Evolutionary conservation across 2,329 filamentous ascomycete species (phyloP).

Genomic region (Fusarium mangiferae): DNA sequence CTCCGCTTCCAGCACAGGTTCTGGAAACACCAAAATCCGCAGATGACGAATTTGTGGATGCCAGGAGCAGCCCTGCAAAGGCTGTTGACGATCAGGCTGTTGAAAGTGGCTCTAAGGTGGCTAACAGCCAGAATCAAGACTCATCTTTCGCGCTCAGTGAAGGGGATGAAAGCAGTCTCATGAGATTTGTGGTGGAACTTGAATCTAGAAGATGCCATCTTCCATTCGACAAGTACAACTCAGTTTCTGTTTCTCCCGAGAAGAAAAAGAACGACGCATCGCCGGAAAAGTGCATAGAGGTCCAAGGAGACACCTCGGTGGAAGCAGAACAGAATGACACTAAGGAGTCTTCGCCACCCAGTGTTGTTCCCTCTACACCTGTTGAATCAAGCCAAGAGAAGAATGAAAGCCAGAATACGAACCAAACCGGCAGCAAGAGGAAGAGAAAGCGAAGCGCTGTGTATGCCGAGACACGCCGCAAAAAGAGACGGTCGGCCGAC

Average conservation of each 20-base stretch:
- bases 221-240: conserved; percentile 29
- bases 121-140: conserved; percentile 35
- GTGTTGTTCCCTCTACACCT: conserved; percentile 43
- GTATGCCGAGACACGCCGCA: conserved; percentile 40
- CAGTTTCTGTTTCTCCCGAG: conserved; percentile 28
- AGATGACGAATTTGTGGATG: conserved; percentile 62
- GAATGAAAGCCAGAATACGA: conserved; percentile 21
- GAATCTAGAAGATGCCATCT: conserved; percentile 54
- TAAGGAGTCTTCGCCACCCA: conserved; percentile 18
- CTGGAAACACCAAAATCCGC: conserved; percentile 56
- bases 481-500: conserved; percentile 45
- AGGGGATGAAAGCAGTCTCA: conserved; percentile 59
- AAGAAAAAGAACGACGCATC: conserved; percentile 12
- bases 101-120: background rate
- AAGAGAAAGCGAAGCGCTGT: conserved; percentile 46
- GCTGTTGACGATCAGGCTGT: conserved; percentile 17
- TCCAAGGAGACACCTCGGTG: conserved; percentile 34
- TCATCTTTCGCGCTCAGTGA: conserved; percentile 56
- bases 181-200: conserved; percentile 61
- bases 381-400: conserved; percentile 11
- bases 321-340: conserved; percentile 23
- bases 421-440: conserved; percentile 35
- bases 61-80: conserved; percentile 55
- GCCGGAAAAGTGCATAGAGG: conserved; percentile 32
- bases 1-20: conserved; percentile 29